phyloP scores from a whole-genome alignment of 495 filamentous ascomycete species.

The Podospora australis region DNA sequence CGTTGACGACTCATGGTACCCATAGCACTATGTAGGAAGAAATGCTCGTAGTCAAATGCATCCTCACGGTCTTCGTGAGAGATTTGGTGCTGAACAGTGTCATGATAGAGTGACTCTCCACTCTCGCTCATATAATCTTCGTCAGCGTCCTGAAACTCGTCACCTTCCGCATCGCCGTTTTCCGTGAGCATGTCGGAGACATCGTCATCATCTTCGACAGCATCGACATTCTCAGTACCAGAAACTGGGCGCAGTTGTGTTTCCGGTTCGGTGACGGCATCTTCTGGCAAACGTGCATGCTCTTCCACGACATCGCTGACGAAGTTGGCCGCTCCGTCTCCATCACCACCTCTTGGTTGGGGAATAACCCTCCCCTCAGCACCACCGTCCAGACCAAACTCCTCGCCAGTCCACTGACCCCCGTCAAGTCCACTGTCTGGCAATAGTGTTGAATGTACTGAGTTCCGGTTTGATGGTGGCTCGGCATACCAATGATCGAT shows the following conservation, averaged over 20 bases:
- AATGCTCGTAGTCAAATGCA: conserved; percentile 95
- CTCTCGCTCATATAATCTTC: conserved; percentile 39
- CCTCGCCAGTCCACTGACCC: conserved; percentile 33
- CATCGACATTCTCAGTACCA: not conserved
- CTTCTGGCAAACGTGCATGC: conserved; percentile 1
- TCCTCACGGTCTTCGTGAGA: conserved; percentile 92
- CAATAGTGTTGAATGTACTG: conserved; percentile 13
- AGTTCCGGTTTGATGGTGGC: conserved; percentile 25
- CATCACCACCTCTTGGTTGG: conserved; percentile 1
- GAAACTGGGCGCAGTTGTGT: not conserved
- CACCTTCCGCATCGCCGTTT: conserved; percentile 21
- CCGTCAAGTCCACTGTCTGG: conserved; percentile 11
- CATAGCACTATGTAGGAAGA: conserved; percentile 86
- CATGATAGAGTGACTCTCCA: conserved; percentile 52
- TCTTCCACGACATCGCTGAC: conserved; percentile 12
- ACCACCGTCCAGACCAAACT: conserved; percentile 26
- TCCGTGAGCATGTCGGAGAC: conserved; percentile 34
- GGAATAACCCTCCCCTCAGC: not conserved
- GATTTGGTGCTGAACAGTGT: conserved; percentile 43
- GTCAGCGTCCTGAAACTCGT: conserved; percentile 23
- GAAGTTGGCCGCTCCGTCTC: conserved; percentile 16
- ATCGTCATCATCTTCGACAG: conserved; percentile 18
- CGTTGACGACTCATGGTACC: conserved; percentile 54
- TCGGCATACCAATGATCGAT: conserved; percentile 65
- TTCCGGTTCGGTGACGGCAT: conserved; percentile 9